Conservation (phyloP, 257 asterid genomes). For the Jasminum sambac region DNA sequence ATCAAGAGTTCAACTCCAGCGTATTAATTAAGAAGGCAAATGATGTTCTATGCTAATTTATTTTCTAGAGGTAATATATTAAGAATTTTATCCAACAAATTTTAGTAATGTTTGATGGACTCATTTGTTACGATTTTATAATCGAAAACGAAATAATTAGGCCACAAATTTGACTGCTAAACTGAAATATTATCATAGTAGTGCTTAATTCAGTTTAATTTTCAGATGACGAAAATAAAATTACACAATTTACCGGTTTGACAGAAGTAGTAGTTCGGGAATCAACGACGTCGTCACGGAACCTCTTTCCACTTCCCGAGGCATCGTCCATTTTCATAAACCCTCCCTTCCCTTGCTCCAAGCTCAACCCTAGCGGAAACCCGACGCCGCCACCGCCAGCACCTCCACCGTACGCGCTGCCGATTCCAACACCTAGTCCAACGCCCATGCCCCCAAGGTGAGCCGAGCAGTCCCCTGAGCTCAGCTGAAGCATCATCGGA, state of each 20-base stretch:
- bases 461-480: slow-evolving; percentile 60
- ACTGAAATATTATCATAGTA: not conserved
- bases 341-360: slow-evolving; percentile 79
- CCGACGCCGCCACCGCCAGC: slow-evolving; percentile 50
- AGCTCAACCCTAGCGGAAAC: slow-evolving; percentile 90
- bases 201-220: not conserved
- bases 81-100: not conserved
- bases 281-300: slow-evolving; percentile 58
- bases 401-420: slow-evolving; percentile 36
- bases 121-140: not conserved
- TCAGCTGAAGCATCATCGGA: slow-evolving; percentile 63
- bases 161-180: not conserved
- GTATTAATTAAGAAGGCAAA: not conserved
- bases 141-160: not conserved
- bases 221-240: not conserved
- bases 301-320: slow-evolving; percentile 65
- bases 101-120: not conserved
- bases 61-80: not conserved
- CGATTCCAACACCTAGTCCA: slow-evolving; percentile 53
- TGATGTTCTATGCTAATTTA: not conserved
- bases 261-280: slow-evolving; percentile 61
- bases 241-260: slow-evolving; percentile 43
- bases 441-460: slow-evolving; percentile 57
- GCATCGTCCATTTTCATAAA: slow-evolving; percentile 60
- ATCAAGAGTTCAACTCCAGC: not conserved